These are phyloP conservation scores for Oemleria cerasiformis DNA, from an alignment of 306 rosid genomes.

Conservation along the genomic window DNA sequence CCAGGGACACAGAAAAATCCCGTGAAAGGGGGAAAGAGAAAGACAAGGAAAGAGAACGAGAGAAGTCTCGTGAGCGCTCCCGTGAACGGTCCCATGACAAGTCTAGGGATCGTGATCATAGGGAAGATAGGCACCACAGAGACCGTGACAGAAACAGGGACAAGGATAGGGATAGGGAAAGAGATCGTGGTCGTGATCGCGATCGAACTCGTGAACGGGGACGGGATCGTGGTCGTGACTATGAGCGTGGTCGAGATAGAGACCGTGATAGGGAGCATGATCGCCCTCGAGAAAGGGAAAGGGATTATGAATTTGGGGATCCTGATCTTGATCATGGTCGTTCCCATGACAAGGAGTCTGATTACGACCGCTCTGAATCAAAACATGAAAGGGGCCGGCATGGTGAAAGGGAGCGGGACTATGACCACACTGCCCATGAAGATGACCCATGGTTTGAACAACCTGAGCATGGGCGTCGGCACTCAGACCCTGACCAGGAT, in stretches of 20 bases:
- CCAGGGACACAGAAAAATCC: slow-evolving; percentile 87
- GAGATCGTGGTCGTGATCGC: slow-evolving; percentile 77
- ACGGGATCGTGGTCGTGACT: slow-evolving; percentile 64
- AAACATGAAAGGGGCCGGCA: slow-evolving; percentile 70
- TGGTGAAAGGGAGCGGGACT: slow-evolving; percentile 53
- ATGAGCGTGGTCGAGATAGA: slow-evolving; percentile 54
- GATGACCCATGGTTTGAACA: slow-evolving; percentile 70
- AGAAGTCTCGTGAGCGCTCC: slow-evolving; percentile 66
- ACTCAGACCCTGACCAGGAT: slow-evolving; percentile 63
- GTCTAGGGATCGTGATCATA: slow-evolving; percentile 71
- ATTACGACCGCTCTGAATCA: slow-evolving; percentile 62
- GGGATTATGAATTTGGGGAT: slow-evolving; percentile 69
- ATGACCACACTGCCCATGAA: slow-evolving; percentile 53
- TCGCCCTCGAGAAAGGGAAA: slow-evolving; percentile 62
- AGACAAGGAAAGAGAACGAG: slow-evolving; percentile 68
- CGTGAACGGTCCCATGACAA: slow-evolving; percentile 76
- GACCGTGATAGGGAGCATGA: slow-evolving; percentile 56
- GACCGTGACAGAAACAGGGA: slow-evolving; percentile 77
- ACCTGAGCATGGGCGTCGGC: slow-evolving; percentile 61
- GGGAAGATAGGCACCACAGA: slow-evolving; percentile 88
- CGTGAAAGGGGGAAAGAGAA: slow-evolving; percentile 77
- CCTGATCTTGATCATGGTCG: slow-evolving; percentile 53
- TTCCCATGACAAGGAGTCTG: slow-evolving; percentile 66
- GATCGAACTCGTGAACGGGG: slow-evolving; percentile 56
- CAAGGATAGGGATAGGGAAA: slow-evolving; percentile 61